A percentile compares a stretch with the other conserved stretches of the same genome.
Evolutionary conservation across 768 basidiomycete species (phyloP).

Genomic region (Cantharellus anzutake): DNA sequence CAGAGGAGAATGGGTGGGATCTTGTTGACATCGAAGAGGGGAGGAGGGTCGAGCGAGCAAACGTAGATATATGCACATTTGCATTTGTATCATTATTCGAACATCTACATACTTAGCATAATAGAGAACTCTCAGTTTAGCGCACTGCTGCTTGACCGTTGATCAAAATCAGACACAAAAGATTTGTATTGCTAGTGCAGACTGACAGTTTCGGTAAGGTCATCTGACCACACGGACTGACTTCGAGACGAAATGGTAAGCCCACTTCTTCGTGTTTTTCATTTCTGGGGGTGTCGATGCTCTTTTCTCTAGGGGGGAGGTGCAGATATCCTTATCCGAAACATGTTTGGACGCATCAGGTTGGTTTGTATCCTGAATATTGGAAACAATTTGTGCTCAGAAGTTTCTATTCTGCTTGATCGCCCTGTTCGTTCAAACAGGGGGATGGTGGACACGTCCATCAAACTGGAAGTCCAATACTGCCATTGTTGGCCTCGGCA

Average conservation of each 20-base stretch:
- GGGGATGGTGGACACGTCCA: conserved; percentile 92
- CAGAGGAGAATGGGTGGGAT: conserved; percentile 11
- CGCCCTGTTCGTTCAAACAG: conserved; percentile 19
- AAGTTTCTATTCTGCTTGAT: not conserved
- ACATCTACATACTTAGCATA: too few species aligned
- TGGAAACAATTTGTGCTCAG: not conserved
- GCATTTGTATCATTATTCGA: too few species aligned
- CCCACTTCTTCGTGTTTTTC: too few species aligned
- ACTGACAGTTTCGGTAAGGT: not conserved
- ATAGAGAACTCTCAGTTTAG: too few species aligned
- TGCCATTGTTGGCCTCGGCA: conserved; percentile 46
- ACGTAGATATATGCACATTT: too few species aligned
- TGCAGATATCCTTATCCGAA: conserved; percentile 83
- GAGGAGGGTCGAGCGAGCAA: not conserved
- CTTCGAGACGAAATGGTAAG: not conserved
- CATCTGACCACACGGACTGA: not conserved
- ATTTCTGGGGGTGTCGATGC: too few species aligned
- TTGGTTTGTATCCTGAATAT: conserved; percentile 14
- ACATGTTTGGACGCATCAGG: conserved; percentile 86
- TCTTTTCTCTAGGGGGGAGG: conserved; percentile 44
- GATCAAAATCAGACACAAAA: not conserved
- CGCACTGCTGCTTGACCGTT: too few species aligned
- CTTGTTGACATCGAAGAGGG: conserved; percentile 11
- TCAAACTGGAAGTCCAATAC: conserved; percentile 83
- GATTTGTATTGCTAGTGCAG: not conserved